Conservation (phyloP, 2,329 filamentous ascomycete genomes). For the Parastagonospora avenae region DNA sequence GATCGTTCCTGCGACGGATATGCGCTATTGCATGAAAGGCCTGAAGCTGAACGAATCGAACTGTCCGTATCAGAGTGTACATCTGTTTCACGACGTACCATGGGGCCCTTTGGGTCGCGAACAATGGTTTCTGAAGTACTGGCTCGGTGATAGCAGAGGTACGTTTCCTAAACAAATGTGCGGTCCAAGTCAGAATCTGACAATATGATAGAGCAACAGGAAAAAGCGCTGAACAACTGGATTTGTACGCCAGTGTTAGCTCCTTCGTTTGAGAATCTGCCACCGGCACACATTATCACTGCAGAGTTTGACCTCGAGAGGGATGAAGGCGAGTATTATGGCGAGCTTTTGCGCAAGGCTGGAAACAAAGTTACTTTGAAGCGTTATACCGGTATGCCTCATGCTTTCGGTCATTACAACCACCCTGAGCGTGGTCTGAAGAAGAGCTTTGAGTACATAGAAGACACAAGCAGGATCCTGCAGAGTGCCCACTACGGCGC, state of each 20-base stretch:
- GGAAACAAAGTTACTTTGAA: conserved; percentile 15
- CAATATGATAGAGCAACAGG: background rate
- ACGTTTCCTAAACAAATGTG: background rate
- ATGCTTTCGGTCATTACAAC: conserved; percentile 18
- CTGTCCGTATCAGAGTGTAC: conserved; percentile 15
- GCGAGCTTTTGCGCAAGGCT: conserved; percentile 7
- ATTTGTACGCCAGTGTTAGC: conserved; percentile 16
- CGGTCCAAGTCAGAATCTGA: background rate
- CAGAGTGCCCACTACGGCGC: conserved; percentile 3
- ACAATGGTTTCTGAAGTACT: conserved; percentile 18
- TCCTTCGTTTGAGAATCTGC: conserved; percentile 12
- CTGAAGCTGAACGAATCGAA: conserved; percentile 6
- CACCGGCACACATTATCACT: conserved; percentile 19
- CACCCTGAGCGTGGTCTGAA: conserved; percentile 14
- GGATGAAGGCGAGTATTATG: conserved; percentile 19
- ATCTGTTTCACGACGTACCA: conserved; percentile 18
- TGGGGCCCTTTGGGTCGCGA: conserved; percentile 18
- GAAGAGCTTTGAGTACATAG: conserved; percentile 18
- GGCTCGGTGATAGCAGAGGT: conserved; percentile 11
- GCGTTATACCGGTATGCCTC: conserved; percentile 14
- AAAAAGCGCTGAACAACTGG: conserved; percentile 14
- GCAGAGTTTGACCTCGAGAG: conserved; percentile 20
- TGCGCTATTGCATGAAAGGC: conserved; percentile 15
- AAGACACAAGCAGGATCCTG: conserved; percentile 15
- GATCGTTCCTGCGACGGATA: conserved; percentile 19